Conservation (phyloP, 2,329 filamentous ascomycete species). For the Fusarium armeniacum region DNA sequence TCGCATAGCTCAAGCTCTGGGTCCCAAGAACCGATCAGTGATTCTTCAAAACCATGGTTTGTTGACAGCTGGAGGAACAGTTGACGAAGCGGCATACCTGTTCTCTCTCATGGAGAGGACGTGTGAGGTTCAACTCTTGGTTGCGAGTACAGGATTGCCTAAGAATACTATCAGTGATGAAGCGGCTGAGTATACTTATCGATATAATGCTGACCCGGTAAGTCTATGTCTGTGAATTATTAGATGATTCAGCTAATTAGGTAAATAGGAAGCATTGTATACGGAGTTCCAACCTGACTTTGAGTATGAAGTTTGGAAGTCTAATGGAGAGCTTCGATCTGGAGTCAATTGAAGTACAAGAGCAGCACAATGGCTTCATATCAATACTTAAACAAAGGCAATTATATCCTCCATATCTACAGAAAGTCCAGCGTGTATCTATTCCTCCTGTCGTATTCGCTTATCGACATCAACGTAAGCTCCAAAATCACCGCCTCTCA, state of each 20-base stretch:
- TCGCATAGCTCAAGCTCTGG: slow-evolving; percentile 70
- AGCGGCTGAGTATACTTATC: slow-evolving; percentile 58
- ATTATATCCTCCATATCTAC: neutral
- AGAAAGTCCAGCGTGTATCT: neutral
- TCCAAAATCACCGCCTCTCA: neutral
- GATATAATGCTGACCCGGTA: slow-evolving; percentile 52
- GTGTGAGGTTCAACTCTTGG: slow-evolving; percentile 54
- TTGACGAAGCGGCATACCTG: slow-evolving; percentile 76
- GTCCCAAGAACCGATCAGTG: slow-evolving; percentile 63
- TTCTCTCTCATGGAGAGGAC: slow-evolving; percentile 59
- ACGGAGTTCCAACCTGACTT: slow-evolving; percentile 56
- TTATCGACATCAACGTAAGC: neutral
- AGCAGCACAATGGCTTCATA: neutral
- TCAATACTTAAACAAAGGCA: neutral
- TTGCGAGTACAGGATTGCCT: slow-evolving; percentile 48
- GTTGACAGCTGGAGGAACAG: slow-evolving; percentile 72
- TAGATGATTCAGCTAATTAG: neutral
- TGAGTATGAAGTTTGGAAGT: slow-evolving; percentile 54
- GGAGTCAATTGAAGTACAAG: slow-evolving; percentile 16
- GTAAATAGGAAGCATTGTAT: slow-evolving; percentile 50
- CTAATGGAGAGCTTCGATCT: slow-evolving; percentile 44
- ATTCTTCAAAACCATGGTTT: slow-evolving; percentile 76
- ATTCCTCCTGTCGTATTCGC: no score
- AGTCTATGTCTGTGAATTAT: neutral
- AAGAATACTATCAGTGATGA: slow-evolving; percentile 55